Percentiles rank a stretch among this genome's conserved stretches.
Conservation (phyloP, 177 flowering plant genomes). For the Telopea speciosissima region DNA sequence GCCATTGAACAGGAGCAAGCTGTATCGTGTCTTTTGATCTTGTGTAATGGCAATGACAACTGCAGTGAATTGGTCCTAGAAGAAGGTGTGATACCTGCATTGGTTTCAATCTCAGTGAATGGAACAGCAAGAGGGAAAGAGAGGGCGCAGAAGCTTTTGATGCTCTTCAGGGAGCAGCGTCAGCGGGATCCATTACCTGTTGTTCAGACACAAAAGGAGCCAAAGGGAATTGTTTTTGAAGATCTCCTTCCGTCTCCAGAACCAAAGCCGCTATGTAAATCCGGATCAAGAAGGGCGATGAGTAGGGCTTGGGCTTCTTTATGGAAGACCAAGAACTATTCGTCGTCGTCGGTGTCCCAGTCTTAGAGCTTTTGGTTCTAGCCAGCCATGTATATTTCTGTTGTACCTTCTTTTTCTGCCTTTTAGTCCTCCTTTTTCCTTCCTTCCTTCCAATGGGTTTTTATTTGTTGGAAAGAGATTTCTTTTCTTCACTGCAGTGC, state of each 20-base stretch:
- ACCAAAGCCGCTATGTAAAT: constrained; percentile 48
- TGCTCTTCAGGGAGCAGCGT: constrained; percentile 80
- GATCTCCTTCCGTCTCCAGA: constrained; percentile 21
- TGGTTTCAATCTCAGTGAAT: constrained; percentile 74
- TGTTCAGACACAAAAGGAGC: constrained; percentile 15
- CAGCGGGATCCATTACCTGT: constrained; percentile 62
- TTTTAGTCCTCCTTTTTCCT: constrained; percentile 1
- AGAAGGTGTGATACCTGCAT: constrained; percentile 78
- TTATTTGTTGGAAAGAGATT: no score
- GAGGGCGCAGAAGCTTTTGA: constrained; percentile 68
- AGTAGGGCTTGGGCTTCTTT: constrained; percentile 54
- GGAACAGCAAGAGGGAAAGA: constrained; percentile 73
- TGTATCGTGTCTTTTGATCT: constrained; percentile 57
- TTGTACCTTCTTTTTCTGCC: constrained; percentile 13
- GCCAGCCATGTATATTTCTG: constrained; percentile 30
- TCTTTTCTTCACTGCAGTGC: no score
- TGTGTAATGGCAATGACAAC: constrained; percentile 58
- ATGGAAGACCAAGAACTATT: constrained; percentile 59
- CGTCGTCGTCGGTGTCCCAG: constrained; percentile 37
- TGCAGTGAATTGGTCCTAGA: constrained; percentile 65
- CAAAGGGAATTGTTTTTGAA: constrained; percentile 22
- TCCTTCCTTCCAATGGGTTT: no score
- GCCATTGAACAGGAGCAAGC: constrained; percentile 82
- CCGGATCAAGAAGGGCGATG: constrained; percentile 54
- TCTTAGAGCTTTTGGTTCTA: constrained; percentile 19